These are phyloP conservation scores for Claviceps sorghi DNA, from an alignment of 2,329 filamentous ascomycete genomes.

Conservation along the genomic window DNA sequence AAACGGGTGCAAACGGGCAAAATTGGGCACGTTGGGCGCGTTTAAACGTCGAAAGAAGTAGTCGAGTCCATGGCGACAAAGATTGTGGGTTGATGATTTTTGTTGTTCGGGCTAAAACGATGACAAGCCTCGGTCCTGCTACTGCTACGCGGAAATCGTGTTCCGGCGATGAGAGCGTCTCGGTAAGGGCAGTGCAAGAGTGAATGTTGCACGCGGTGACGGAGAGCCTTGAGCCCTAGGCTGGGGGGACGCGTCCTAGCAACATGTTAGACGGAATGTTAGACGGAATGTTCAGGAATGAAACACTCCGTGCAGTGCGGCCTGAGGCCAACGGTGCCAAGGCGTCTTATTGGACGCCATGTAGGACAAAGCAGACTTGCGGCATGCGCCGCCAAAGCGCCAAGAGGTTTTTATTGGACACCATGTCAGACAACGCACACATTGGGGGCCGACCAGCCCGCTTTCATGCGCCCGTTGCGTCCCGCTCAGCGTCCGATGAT, in stretches of 20 bases:
- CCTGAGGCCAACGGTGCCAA: conserved; percentile 7
- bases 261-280: no score
- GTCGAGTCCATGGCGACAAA: conserved; percentile 10
- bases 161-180: conserved; percentile 6
- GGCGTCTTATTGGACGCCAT: conserved; percentile 7
- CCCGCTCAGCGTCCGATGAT: no score
- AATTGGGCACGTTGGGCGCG: conserved; percentile 4
- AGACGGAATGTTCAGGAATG: background rate
- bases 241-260: conserved; percentile 8
- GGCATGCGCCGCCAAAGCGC: no score
- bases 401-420: no score
- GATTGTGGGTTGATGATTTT: background rate
- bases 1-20: no score
- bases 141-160: conserved; percentile 6
- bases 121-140: background rate
- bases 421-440: no score
- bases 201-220: conserved; percentile 5
- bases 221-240: conserved; percentile 6
- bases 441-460: no score
- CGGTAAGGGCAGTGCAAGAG: background rate
- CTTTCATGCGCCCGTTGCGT: no score
- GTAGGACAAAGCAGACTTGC: background rate
- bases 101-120: background rate
- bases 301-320: conserved; percentile 3
- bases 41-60: conserved; percentile 5